phyloP scores from a whole-genome alignment of 2,329 filamentous ascomycete genomes.

The Aureobasidium lini region DNA sequence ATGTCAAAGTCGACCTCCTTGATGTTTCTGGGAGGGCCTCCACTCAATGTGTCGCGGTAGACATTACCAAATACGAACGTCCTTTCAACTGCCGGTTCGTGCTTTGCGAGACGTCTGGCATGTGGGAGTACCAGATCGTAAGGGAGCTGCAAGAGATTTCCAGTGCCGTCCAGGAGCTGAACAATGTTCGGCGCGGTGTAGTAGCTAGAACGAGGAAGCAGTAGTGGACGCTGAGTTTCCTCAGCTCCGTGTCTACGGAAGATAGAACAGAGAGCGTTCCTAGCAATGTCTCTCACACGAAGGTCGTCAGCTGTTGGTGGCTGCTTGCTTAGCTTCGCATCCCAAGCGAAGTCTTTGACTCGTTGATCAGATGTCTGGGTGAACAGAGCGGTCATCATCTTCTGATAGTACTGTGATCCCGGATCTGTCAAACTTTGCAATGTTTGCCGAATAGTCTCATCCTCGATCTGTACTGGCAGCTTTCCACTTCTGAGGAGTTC shows the following conservation, averaged over 20 bases:
- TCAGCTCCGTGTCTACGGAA: constrained; percentile 87
- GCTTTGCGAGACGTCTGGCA: constrained; percentile 73
- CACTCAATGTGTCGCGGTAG: constrained; percentile 70
- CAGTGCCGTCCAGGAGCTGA: constrained; percentile 71
- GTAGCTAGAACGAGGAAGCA: constrained; percentile 76
- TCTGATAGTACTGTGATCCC: constrained; percentile 78
- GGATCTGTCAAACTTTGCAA: constrained; percentile 75
- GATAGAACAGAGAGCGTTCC: constrained; percentile 64
- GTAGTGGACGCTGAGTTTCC: constrained; percentile 63
- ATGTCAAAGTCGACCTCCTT: constrained; percentile 96
- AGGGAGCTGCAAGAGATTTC: constrained; percentile 86
- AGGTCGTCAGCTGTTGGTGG: constrained; percentile 19
- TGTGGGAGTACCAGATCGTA: constrained; percentile 88
- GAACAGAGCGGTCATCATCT: constrained; percentile 82
- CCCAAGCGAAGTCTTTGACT: constrained; percentile 61
- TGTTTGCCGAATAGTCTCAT: constrained; percentile 78
- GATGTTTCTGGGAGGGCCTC: constrained; percentile 73
- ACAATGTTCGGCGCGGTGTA: constrained; percentile 65
- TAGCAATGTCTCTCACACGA: constrained; percentile 47
- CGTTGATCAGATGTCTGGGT: constrained; percentile 62
- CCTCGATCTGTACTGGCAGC: constrained; percentile 84
- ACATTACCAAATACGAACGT: constrained; percentile 84
- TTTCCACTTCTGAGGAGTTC: constrained; percentile 81
- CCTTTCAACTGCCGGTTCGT: constrained; percentile 58
- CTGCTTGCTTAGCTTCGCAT: constrained; percentile 28